Conservation (phyloP, 352 stramenopile genomes). For the Globisporangium paroecandrum region DNA sequence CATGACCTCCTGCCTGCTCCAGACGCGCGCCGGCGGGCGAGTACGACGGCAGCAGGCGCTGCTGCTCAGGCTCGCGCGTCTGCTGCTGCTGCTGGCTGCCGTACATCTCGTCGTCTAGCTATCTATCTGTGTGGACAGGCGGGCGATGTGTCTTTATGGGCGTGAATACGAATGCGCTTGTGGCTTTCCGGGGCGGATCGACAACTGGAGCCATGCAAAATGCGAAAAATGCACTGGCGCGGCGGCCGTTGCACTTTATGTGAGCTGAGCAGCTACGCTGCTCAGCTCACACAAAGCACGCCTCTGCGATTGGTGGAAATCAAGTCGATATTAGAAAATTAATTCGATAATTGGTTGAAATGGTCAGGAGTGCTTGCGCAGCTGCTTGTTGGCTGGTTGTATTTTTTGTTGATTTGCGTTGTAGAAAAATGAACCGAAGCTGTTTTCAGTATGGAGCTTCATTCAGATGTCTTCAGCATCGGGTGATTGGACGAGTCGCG, state of each 20-base stretch:
- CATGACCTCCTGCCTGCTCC: constrained; percentile 24
- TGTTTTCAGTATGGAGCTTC: not conserved
- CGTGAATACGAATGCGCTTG: not conserved
- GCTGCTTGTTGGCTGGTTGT: not conserved
- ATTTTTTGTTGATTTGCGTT: not conserved
- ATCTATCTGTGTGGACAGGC: not conserved
- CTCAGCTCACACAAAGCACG: not conserved
- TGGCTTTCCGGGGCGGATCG: not conserved
- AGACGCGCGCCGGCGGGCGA: constrained; percentile 45
- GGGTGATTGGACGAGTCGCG: not conserved
- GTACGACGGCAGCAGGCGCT: constrained; percentile 59
- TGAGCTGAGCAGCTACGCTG: not conserved
- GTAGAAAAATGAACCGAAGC: not conserved
- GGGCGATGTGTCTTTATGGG: not conserved
- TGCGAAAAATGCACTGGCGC: not conserved
- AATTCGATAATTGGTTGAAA: not conserved
- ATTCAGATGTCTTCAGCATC: not conserved
- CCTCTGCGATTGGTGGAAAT: not conserved
- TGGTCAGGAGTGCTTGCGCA: not conserved
- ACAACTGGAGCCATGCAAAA: not conserved
- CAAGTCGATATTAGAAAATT: not conserved
- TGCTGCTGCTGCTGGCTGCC: constrained; percentile 47
- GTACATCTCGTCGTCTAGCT: constrained; percentile 9
- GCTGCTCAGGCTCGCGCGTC: constrained; percentile 9
- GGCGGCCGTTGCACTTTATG: not conserved